Evolutionary conservation across 768 basidiomycete genomes (phyloP).

Genomic region (Kwoniella dejecticola): DNA sequence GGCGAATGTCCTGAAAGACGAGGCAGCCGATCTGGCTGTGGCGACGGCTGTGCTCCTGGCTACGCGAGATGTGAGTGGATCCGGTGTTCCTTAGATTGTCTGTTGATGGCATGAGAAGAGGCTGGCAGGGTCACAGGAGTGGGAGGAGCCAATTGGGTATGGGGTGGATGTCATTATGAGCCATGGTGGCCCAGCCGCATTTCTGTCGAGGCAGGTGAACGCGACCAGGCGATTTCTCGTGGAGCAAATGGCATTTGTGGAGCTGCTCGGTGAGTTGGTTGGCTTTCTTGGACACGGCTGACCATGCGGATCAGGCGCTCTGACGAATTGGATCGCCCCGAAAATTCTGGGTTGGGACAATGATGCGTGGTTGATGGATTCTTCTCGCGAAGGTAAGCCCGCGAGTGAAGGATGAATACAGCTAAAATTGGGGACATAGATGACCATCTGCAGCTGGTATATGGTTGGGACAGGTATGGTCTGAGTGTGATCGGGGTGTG

Average conservation of each 20-base stretch:
- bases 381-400: background rate
- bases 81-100: background rate
- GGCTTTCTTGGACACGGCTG: background rate
- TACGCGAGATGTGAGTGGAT: constrained; percentile 35
- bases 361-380: constrained; percentile 7
- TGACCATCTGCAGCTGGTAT: constrained; percentile 14
- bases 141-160: constrained; percentile 22
- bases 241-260: constrained; percentile 35
- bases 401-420: background rate
- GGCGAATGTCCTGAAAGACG: constrained; percentile 1
- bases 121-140: constrained; percentile 26
- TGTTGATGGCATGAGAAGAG: constrained; percentile 12
- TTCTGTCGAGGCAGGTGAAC: constrained; percentile 10
- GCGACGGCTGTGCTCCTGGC: constrained; percentile 23
- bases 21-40: constrained; percentile 23
- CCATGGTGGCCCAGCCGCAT: constrained; percentile 27
- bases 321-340: constrained; percentile 15
- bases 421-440: background rate
- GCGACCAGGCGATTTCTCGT: constrained; percentile 26
- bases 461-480: constrained; percentile 22
- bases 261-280: constrained; percentile 29
- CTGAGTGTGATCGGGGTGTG: too few species aligned
- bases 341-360: constrained; percentile 14
- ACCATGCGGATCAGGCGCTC: background rate
- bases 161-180: constrained; percentile 14